Conservation (phyloP, 1,284 basidiomycete genomes). For the Porogramme epimiltina region DNA sequence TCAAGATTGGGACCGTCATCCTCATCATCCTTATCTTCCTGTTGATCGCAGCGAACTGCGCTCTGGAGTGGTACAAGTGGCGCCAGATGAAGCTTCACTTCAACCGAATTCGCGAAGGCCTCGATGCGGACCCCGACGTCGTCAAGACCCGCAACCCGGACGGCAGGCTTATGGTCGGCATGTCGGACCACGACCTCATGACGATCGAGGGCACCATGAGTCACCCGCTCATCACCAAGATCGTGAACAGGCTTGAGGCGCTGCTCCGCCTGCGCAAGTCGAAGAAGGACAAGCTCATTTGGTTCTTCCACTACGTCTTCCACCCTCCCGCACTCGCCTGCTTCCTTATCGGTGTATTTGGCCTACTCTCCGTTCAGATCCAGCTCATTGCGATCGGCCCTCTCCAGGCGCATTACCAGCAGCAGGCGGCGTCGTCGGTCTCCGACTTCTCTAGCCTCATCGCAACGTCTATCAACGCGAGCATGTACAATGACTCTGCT, state of each 20-base stretch:
- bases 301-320: conserved; percentile 88
- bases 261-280: conserved; percentile 55
- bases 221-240: conserved; percentile 71
- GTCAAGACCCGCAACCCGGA: conserved; percentile 40
- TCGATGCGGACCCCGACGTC: conserved; percentile 67
- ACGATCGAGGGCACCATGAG: conserved; percentile 65
- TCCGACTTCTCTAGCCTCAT: conserved; percentile 73
- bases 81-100: conserved; percentile 64
- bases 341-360: conserved; percentile 88
- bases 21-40: conserved; percentile 64
- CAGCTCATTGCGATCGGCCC: conserved; percentile 81
- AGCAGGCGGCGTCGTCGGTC: conserved; percentile 59
- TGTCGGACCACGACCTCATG: conserved; percentile 77
- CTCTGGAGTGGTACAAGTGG: conserved; percentile 84
- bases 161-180: conserved; percentile 39
- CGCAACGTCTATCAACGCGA: conserved; percentile 75
- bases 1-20: conserved; percentile 76
- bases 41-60: conserved; percentile 65
- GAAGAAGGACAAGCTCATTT: conserved; percentile 67
- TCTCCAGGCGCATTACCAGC: conserved; percentile 64
- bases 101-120: conserved; percentile 70
- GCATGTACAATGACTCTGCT: conserved; percentile 79
- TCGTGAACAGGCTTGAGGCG: conserved; percentile 55
- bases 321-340: conserved; percentile 89
- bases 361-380: conserved; percentile 85